These are phyloP conservation scores for Dryas alaskensis DNA, from an alignment of 306 rosid genomes.

Conservation along the genomic window DNA sequence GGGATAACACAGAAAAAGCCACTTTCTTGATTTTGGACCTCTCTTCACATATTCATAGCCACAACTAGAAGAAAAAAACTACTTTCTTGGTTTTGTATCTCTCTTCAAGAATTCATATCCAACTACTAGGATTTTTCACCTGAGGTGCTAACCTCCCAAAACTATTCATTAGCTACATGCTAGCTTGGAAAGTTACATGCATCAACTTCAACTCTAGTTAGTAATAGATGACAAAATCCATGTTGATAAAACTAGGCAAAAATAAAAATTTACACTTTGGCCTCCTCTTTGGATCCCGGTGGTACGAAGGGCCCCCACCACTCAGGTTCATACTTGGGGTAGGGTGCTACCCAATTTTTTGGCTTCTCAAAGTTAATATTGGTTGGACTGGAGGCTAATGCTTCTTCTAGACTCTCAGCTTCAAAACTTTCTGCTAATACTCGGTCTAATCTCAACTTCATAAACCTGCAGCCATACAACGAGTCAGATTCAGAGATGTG, in stretches of 20 bases:
- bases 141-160: conserved; percentile 9
- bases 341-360: conserved; percentile 92
- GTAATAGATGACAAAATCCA: conserved; percentile 12
- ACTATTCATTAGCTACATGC: conserved; percentile 14
- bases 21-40: neutral
- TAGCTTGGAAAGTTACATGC: neutral
- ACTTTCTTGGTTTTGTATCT: neutral
- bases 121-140: neutral
- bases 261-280: conserved; percentile 41
- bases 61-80: neutral
- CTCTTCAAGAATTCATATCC: conserved; percentile 12
- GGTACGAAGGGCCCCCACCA: conserved; percentile 91
- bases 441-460: conserved; percentile 97
- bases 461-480: conserved; percentile 61
- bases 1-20: neutral
- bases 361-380: conserved; percentile 77
- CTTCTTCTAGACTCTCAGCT: conserved; percentile 73
- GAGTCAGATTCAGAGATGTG: conserved; percentile 10
- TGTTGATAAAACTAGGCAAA: conserved; percentile 15
- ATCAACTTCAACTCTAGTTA: conserved; percentile 14
- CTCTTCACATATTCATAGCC: conserved; percentile 11
- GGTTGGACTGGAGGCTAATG: conserved; percentile 78
- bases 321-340: conserved; percentile 78
- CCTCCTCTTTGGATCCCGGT: conserved; percentile 55
- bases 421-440: conserved; percentile 74